Percentiles rank a stretch among this genome's conserved stretches.
Evolutionary conservation across 306 rosid species (phyloP).

Genomic region (Erythrophleum fordii): DNA sequence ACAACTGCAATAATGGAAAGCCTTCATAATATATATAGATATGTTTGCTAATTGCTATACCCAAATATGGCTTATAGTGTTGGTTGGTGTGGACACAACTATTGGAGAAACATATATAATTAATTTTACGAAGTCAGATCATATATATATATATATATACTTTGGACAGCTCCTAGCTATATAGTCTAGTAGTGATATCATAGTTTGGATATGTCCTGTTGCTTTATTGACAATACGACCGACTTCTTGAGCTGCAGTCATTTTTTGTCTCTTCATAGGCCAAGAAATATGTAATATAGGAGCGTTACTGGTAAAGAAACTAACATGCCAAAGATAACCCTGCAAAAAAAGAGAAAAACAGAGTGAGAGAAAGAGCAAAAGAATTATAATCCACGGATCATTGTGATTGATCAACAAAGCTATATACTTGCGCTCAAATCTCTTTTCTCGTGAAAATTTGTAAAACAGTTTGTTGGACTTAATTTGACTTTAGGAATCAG

Average conservation of each 20-base stretch:
- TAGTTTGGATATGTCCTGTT: slow-evolving; percentile 28
- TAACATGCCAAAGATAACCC: slow-evolving; percentile 83
- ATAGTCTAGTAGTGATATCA: slow-evolving; percentile 18
- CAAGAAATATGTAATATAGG: slow-evolving; percentile 60
- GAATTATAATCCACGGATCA: neutral
- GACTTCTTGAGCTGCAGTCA: neutral
- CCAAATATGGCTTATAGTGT: neutral
- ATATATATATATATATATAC: neutral
- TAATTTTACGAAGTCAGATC: neutral
- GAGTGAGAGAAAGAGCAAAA: neutral
- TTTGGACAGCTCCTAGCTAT: neutral
- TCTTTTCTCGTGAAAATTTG: too few relatives aligned
- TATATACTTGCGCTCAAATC: too few relatives aligned
- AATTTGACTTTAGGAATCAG: slow-evolving; percentile 6
- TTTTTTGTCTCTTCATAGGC: slow-evolving; percentile 44
- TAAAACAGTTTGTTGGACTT: too few relatives aligned
- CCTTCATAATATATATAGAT: neutral
- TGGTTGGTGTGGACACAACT: slow-evolving; percentile 41
- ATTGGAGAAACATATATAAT: neutral
- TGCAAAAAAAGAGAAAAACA: slow-evolving; percentile 22
- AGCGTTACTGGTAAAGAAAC: slow-evolving; percentile 72
- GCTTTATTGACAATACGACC: slow-evolving; percentile 5
- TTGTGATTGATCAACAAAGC: neutral
- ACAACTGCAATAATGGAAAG: too few relatives aligned
- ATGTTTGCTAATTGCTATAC: neutral